phyloP scores from a whole-genome alignment of 2,329 filamentous ascomycete genomes.

The Aspergillus neotritici region DNA sequence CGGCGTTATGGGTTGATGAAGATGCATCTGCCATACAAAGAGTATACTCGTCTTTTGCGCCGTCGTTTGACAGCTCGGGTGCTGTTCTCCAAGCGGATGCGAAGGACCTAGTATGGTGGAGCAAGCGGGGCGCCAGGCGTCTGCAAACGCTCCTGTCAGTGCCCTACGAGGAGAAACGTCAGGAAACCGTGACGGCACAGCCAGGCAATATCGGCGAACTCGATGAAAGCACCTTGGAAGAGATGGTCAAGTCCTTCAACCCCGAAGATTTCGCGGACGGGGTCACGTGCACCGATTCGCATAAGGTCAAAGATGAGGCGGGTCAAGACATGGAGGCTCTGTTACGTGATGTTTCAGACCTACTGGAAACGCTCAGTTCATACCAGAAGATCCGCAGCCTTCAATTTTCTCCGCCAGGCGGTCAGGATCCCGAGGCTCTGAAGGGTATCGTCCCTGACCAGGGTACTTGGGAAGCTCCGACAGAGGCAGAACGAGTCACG shows the following conservation, averaged over 20 bases:
- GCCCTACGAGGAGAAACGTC: conserved; percentile 16
- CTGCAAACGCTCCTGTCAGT: conserved; percentile 33
- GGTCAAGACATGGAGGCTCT: conserved; percentile 47
- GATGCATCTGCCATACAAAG: conserved; percentile 36
- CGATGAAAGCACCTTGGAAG: conserved; percentile 37
- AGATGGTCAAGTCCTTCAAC: conserved; percentile 39
- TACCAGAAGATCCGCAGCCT: conserved; percentile 58
- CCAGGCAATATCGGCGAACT: conserved; percentile 31
- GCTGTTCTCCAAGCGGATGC: conserved; percentile 39
- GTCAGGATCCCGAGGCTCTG: conserved; percentile 28
- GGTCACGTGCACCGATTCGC: conserved; percentile 14
- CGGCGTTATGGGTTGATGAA: conserved; percentile 26
- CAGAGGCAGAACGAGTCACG: conserved; percentile 50
- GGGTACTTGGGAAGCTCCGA: conserved; percentile 48
- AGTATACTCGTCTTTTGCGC: conserved; percentile 47
- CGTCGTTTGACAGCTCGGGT: conserved; percentile 41
- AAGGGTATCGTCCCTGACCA: conserved; percentile 20
- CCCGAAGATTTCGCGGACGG: conserved; percentile 30
- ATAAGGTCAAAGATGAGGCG: conserved; percentile 25
- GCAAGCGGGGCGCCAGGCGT: conserved; percentile 35
- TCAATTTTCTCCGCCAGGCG: conserved; percentile 16
- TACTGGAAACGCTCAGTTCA: conserved; percentile 57
- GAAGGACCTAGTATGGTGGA: conserved; percentile 45
- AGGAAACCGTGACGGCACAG: conserved; percentile 18
- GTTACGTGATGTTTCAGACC: conserved; percentile 53